Evolutionary conservation across 2,329 filamentous ascomycete species (phyloP).

Genomic region (Phyllachora maydis): DNA sequence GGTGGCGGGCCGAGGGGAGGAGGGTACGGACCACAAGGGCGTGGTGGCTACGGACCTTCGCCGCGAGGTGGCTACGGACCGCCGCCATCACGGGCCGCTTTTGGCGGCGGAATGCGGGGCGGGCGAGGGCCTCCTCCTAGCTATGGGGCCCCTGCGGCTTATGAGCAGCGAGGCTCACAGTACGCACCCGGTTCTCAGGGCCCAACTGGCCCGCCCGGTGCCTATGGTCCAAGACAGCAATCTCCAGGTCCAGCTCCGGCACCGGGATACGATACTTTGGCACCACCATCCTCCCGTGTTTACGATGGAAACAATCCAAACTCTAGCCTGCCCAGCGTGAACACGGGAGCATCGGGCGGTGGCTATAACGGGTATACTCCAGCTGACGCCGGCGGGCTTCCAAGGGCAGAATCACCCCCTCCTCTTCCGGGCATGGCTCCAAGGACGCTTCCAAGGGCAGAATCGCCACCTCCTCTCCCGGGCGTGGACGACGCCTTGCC

Average conservation of each 20-base stretch:
- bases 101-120: slow-evolving; percentile 13
- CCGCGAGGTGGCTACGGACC: slow-evolving; percentile 26
- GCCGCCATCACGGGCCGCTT: slow-evolving; percentile 13
- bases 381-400: too few relatives aligned
- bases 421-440: slow-evolving; percentile 29
- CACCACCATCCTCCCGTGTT: slow-evolving; percentile 11
- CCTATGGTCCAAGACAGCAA: slow-evolving; percentile 11
- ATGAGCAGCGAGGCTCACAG: slow-evolving; percentile 17
- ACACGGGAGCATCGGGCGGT: too few relatives aligned
- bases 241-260: too few relatives aligned
- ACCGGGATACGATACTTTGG: too few relatives aligned
- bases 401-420: slow-evolving; percentile 43
- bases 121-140: slow-evolving; percentile 20
- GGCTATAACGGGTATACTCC: slow-evolving; percentile 22
- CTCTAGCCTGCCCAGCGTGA: slow-evolving; percentile 14
- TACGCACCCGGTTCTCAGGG: slow-evolving; percentile 16
- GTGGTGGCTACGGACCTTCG: slow-evolving; percentile 19
- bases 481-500: slow-evolving; percentile 19
- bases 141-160: slow-evolving; percentile 14
- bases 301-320: slow-evolving; percentile 17
- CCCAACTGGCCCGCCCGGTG: slow-evolving; percentile 13
- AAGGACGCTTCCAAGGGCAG: slow-evolving; percentile 32
- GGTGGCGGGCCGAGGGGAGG: slow-evolving; percentile 12
- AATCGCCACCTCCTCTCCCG: slow-evolving; percentile 41
- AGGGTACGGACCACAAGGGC: slow-evolving; percentile 11